Base-by-base conservation (phyloP, 2,329 filamentous ascomycete species). In the Fusarium nelsonii region DNA sequence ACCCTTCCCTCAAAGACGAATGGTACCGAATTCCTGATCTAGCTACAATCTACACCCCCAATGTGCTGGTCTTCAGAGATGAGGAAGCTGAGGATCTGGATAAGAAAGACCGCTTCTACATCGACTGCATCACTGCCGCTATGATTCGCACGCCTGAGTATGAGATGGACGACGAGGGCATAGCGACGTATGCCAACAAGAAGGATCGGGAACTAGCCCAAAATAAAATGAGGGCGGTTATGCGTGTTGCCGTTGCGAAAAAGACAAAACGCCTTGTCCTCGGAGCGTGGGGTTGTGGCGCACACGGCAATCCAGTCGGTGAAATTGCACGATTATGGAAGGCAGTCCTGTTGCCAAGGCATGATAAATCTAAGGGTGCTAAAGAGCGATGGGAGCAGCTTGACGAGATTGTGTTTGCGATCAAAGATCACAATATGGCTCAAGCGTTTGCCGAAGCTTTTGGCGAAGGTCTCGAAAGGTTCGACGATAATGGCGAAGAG, bases 231-330 rank as follows among this genome's bases (percentile, higher is more conserved):
- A 80, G 81, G 28, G 82, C 81, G 8, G 87, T 90, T 2, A 72
- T 91, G 75, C 80, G 87, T 2, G 83, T 90, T 6, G 80, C 82
- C 4, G 75, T 80, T 10, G 72, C 77, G 2, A 83, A 82, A 59
- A 83, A 84, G 0, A 80, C 80, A 6, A 80, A 77, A 37, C 83
- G 79, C 57, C 70, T 90, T 0, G 85, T 91, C 0, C 78, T 91
- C 0, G 89, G 89, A 0, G 88, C 88, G 0, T 90, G 88, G 87
- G 89, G 89, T 0, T 90, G 88, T 63, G 88, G 88, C 4, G 87
- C 87, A 0, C 88, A 89, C 59, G 87, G 87, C 0, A 90, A 91
- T 65, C 89, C 88, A 0, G 83, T 88, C 0, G 78, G 78, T 2
- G 87, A 90, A 74, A 78, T 91, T 32, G 88, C 88, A 15, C 77